A percentile compares a stretch with the other conserved stretches of the same genome.
phyloP scores from a whole-genome alignment of 2,329 filamentous ascomycete species.

The Magnaporthiopsis rhizophila region DNA sequence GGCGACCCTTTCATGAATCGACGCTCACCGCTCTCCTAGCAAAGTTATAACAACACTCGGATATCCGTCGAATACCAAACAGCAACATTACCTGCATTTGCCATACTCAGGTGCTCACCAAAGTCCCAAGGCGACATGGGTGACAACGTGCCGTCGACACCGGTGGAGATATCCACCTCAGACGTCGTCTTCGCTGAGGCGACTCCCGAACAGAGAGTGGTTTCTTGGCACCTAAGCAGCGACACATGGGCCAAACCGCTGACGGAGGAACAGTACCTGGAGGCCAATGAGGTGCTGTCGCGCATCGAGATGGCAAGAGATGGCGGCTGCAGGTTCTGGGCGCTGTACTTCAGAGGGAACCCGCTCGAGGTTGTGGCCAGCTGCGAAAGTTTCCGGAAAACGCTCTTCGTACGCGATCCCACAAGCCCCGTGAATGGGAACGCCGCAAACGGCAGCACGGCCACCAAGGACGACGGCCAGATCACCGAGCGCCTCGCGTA shows the following conservation, averaged over 20 bases:
- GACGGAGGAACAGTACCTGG: slow-evolving; percentile 20
- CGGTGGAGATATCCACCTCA: slow-evolving; percentile 6
- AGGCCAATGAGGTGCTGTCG: slow-evolving; percentile 20
- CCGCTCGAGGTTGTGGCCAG: slow-evolving; percentile 24
- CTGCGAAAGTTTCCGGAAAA: slow-evolving; percentile 20
- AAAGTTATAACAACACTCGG: not conserved
- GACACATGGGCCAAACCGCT: slow-evolving; percentile 22
- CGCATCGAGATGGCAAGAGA: slow-evolving; percentile 18
- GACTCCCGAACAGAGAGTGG: slow-evolving; percentile 20
- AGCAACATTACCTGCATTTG: too few relatives aligned
- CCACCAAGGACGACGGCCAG: slow-evolving; percentile 9
- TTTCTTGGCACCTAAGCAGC: slow-evolving; percentile 23
- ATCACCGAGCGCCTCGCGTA: slow-evolving; percentile 20
- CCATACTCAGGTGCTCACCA: not conserved
- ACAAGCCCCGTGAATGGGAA: not conserved
- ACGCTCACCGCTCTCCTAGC: not conserved
- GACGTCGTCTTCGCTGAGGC: slow-evolving; percentile 22
- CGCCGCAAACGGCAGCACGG: not conserved
- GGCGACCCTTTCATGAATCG: not conserved
- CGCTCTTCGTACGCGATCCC: slow-evolving; percentile 4
- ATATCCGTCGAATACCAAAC: not conserved
- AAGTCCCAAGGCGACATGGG: slow-evolving; percentile 8
- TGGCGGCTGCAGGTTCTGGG: slow-evolving; percentile 22
- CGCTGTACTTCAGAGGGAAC: slow-evolving; percentile 21
- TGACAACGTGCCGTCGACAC: slow-evolving; percentile 13